Percentiles rank a stretch among this genome's conserved stretches.
Evolutionary conservation across 2,329 filamentous ascomycete genomes (phyloP).

Genomic region (Davidsoniella eucalypti): DNA sequence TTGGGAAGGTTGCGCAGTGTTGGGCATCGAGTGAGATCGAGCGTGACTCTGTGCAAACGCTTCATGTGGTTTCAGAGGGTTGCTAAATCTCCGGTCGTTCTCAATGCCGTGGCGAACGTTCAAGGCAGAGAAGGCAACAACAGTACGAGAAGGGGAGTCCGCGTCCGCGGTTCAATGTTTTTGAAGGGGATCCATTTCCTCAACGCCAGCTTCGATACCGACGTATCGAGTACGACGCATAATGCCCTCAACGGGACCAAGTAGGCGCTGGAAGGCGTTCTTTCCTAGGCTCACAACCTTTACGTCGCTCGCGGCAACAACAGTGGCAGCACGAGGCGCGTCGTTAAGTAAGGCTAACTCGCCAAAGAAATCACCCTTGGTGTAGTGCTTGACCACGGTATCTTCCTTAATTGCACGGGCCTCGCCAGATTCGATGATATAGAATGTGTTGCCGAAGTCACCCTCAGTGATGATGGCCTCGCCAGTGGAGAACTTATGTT

Average conservation of each 20-base stretch:
- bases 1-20: not conserved
- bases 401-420: conserved; percentile 77
- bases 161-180: conserved; percentile 14
- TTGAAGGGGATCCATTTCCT: conserved; percentile 51
- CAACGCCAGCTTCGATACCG: conserved; percentile 42
- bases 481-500: conserved; percentile 65
- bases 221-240: conserved; percentile 64
- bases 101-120: not conserved
- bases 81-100: conserved; percentile 9
- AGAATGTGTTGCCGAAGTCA: conserved; percentile 83
- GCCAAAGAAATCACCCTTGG: conserved; percentile 91
- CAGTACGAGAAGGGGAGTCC: conserved; percentile 4
- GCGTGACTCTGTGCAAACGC: conserved; percentile 1
- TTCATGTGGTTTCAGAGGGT: conserved; percentile 4
- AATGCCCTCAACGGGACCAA: conserved; percentile 87
- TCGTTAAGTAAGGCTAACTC: conserved; percentile 90
- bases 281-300: conserved; percentile 89
- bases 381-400: conserved; percentile 59
- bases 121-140: not conserved
- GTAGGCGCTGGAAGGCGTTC: conserved; percentile 80
- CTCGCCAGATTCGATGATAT: conserved; percentile 72
- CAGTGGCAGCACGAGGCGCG: conserved; percentile 76
- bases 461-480: conserved; percentile 82
- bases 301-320: conserved; percentile 69
- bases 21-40: conserved; percentile 7